Conservation (phyloP, 768 basidiomycete genomes). For the Agaricus blazei region DNA sequence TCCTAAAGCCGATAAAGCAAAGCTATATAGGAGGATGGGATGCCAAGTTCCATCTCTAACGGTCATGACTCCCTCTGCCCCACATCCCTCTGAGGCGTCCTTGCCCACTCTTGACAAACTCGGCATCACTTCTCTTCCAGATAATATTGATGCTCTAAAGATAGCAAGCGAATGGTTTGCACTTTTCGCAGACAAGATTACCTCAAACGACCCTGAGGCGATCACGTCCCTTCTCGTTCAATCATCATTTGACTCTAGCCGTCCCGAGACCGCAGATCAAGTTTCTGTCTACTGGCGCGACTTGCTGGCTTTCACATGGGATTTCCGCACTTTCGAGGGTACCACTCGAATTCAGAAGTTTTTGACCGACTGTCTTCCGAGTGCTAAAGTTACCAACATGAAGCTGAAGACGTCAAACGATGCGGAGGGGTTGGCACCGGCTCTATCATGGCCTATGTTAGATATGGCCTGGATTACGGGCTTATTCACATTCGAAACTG, state of each 20-base stretch:
- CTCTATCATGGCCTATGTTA: slow-evolving; percentile 27
- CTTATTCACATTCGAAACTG: slow-evolving; percentile 43
- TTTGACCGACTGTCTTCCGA: slow-evolving; percentile 31
- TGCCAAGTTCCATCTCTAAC: not conserved
- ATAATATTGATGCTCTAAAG: slow-evolving; percentile 26
- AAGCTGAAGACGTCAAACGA: slow-evolving; percentile 21
- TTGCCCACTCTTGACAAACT: slow-evolving; percentile 26
- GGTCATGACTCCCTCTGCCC: not conserved
- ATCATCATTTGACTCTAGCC: slow-evolving; percentile 23
- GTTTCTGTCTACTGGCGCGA: slow-evolving; percentile 44
- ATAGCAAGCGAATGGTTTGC: slow-evolving; percentile 24
- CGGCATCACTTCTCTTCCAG: slow-evolving; percentile 21
- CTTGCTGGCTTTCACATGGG: slow-evolving; percentile 46
- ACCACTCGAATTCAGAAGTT: slow-evolving; percentile 31
- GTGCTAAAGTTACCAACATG: slow-evolving; percentile 21
- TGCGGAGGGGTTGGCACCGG: slow-evolving; percentile 12
- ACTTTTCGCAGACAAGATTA: slow-evolving; percentile 14
- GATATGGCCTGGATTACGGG: slow-evolving; percentile 46
- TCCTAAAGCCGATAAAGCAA: not conserved
- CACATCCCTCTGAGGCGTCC: slow-evolving; percentile 19
- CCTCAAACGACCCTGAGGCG: slow-evolving; percentile 12
- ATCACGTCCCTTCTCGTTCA: slow-evolving; percentile 26
- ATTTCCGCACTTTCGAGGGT: slow-evolving; percentile 44
- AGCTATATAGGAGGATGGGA: not conserved
- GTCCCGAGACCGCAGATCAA: slow-evolving; percentile 12